Percentiles rank a stretch among this genome's conserved stretches.
These are phyloP conservation scores for Dryas octopetala DNA, from an alignment of 306 rosid species.

Conservation along the genomic window DNA sequence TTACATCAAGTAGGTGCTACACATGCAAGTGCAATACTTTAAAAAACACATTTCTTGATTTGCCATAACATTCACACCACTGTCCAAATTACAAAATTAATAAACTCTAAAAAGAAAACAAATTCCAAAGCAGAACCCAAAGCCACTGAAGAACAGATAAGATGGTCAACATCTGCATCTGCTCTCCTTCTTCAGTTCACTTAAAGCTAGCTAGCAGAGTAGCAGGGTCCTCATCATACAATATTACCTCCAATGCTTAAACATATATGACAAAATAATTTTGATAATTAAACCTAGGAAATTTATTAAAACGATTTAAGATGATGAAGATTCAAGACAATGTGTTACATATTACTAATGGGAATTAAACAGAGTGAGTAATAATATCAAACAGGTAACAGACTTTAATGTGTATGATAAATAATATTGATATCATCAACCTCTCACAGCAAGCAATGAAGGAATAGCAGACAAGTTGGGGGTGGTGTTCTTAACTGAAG, in stretches of 20 bases:
- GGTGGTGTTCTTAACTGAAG: conserved; percentile 52
- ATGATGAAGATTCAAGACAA: neutral
- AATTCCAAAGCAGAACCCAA: neutral
- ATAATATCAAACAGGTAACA: conserved; percentile 8
- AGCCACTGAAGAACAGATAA: neutral
- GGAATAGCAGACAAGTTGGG: conserved; percentile 74
- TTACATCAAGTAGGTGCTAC: neutral
- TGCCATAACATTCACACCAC: conserved; percentile 15
- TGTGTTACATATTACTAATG: neutral
- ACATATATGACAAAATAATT: neutral
- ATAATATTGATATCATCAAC: conserved; percentile 10
- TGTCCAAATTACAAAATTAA: conserved; percentile 14
- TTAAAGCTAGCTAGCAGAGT: too few relatives aligned
- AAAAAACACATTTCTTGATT: neutral
- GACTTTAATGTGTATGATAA: conserved; percentile 12
- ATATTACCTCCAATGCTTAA: too few relatives aligned
- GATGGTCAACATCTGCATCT: neutral
- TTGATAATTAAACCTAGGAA: neutral
- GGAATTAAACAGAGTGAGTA: conserved; percentile 13
- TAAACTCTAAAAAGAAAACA: neutral
- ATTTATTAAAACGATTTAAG: neutral
- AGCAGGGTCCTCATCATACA: too few relatives aligned
- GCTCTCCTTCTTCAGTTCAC: too few relatives aligned
- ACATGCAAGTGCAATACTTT: conserved; percentile 9
- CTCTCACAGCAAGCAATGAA: conserved; percentile 64